Percentiles rank a stretch among this genome's conserved stretches.
phyloP scores from a whole-genome alignment of 176 grass and related monocot species.

The Lolium perenne region DNA sequence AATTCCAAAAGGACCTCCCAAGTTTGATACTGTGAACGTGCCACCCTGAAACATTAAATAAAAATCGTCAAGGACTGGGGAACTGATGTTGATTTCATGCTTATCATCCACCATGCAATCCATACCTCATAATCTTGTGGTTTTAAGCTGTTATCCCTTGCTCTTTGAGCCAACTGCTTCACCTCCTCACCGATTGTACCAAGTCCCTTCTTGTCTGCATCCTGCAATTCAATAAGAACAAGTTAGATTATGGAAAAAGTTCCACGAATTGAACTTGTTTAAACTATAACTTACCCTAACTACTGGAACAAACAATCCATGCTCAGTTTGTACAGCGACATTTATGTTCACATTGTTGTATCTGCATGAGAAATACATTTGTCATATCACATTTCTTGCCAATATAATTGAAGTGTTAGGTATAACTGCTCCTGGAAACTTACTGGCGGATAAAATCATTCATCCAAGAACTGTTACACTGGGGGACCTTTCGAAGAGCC shows the following conservation, averaged over 20 bases:
- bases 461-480: conserved; percentile 96
- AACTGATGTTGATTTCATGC: conserved; percentile 5
- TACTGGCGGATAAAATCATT: conserved; percentile 96
- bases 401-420: neutral
- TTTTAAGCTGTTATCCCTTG: conserved; percentile 88
- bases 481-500: conserved; percentile 90
- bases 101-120: neutral
- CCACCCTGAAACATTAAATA: conserved; percentile 70
- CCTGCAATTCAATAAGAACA: conserved; percentile 49
- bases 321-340: conserved; percentile 91
- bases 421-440: conserved; percentile 41
- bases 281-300: conserved; percentile 61
- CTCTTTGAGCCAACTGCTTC: conserved; percentile 84
- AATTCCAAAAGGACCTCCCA: conserved; percentile 95
- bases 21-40: conserved; percentile 88
- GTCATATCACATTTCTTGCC: conserved; percentile 16
- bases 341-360: conserved; percentile 96
- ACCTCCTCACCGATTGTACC: conserved; percentile 89
- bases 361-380: conserved; percentile 52
- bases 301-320: conserved; percentile 97
- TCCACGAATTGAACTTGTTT: neutral
- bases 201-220: conserved; percentile 96
- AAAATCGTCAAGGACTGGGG: neutral
- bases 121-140: conserved; percentile 90
- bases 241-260: conserved; percentile 3